phyloP scores from a whole-genome alignment of 2,329 filamentous ascomycete species.

The Ophiostoma perfectum region DNA sequence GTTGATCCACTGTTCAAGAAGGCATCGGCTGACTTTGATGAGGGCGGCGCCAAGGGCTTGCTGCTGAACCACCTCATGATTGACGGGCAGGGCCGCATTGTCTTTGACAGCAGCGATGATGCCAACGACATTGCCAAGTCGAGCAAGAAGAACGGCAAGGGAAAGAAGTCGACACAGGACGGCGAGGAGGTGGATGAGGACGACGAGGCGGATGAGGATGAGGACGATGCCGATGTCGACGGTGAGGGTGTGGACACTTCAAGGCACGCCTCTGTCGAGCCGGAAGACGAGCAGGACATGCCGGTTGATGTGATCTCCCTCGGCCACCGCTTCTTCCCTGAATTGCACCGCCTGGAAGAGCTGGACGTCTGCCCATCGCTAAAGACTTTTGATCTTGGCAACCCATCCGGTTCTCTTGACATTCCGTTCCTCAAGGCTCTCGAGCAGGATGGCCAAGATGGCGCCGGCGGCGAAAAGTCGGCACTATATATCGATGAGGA shows the following conservation, averaged over 20 bases:
- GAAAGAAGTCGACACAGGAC: slow-evolving; percentile 32
- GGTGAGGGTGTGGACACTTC: slow-evolving; percentile 27
- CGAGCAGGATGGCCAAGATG: slow-evolving; percentile 54
- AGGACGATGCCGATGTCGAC: slow-evolving; percentile 41
- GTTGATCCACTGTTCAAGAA: slow-evolving; percentile 99
- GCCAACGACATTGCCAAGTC: slow-evolving; percentile 31
- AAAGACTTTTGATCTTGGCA: slow-evolving; percentile 87
- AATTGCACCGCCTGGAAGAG: slow-evolving; percentile 68
- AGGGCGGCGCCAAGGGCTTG: slow-evolving; percentile 92
- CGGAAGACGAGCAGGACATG: slow-evolving; percentile 46
- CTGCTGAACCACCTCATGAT: slow-evolving; percentile 96
- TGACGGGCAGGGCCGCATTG: slow-evolving; percentile 83
- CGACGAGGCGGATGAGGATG: slow-evolving; percentile 35
- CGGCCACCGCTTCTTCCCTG: slow-evolving; percentile 77
- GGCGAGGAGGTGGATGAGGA: slow-evolving; percentile 36
- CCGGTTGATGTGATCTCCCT: slow-evolving; percentile 76
- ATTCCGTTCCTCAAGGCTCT: slow-evolving; percentile 87
- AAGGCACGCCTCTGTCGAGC: not conserved
- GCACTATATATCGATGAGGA: slow-evolving; percentile 84
- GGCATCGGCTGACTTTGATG: slow-evolving; percentile 95
- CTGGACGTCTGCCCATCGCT: slow-evolving; percentile 93
- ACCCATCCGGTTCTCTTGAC: slow-evolving; percentile 76
- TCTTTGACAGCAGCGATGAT: slow-evolving; percentile 77
- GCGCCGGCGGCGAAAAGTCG: slow-evolving; percentile 59
- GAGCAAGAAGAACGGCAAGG: slow-evolving; percentile 25